Evolutionary conservation across 2,329 filamentous ascomycete species (phyloP), one percentile per base, ranked within the genome.

Genomic region (Bipolaris cookei): DNA sequence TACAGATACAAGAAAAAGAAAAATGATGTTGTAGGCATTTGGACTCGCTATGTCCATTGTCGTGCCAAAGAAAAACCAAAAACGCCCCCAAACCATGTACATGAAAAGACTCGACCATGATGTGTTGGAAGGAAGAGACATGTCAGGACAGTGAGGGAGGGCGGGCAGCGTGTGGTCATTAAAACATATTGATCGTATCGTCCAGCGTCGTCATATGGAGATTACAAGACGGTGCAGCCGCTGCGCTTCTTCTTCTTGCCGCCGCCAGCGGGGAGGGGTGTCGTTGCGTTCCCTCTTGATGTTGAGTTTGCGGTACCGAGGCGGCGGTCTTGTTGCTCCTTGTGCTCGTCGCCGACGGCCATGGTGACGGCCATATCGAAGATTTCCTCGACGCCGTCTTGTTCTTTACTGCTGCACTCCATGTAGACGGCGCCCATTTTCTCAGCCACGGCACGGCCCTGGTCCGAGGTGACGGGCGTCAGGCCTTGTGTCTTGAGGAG

Each of bases 401-500:
- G 95, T 79, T 97, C 95, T 80, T 98, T 98, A 79, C 92, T 96
- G 76, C 92, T 97, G 84, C 95, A 99, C 81, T 99, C 95, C 86
- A 97, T 94, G 81, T 99, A 99, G 72, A 88, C 85, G 11, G 95
- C 95, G 62, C 88, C 88, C 95, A 99, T 99, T 80, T 94, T 95
- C 72, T 89, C 86, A 54, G 95, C 93, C 23, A 99, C 93, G 7
- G 87, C 85, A 74, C 90, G 86, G 62, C 94, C 95, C 79, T 99
- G 94, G 69, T 96, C 91, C 48, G 88, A 87, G 1, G 93, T 97
- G 46, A 99, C 94, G 4, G 95, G 95, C 2, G 94, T 98, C 58
- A 99, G 85, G 45, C 95, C 95, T 78, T 99, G 95, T 14, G 94
- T 97, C 81, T 96, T 97, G 79, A 99, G 91, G 76, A 99, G 92